Evolutionary conservation across 768 basidiomycete genomes (phyloP), one percentile per base, ranked within the genome.

Genomic region (Kondoa malvinella): DNA sequence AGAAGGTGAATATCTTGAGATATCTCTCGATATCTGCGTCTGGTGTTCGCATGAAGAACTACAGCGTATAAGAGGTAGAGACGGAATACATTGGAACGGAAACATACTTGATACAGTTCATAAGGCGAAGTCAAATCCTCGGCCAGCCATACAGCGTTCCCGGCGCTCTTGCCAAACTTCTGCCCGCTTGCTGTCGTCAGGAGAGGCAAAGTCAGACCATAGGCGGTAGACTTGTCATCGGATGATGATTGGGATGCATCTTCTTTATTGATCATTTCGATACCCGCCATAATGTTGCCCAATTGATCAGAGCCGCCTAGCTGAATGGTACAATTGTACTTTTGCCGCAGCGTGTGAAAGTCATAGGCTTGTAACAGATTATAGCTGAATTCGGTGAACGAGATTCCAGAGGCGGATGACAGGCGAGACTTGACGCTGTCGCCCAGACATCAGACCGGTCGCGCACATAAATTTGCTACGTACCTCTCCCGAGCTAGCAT

Each of bases 341-440:
- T 76, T 75, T 87, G 79, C 69, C 77, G 72, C 8, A 99, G 81
- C 72, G 85, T 80, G 71, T 86, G 83, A 78, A 95, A 99, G 78
- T 99, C 95, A 78, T 92, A 89, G 14, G 91, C 95, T 78, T 99
- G 95, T 30, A 99, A 82, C 27, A 99, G 84, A 74, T 99, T 95
- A 76, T 99, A 99, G 2, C 89, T 85, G 78, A 99, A 97, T 76
- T 99, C 95, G 25, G 92, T 91, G 79, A 94, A 99, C n/a, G 92
- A 95, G 69, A 97, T 86, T 58, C 94, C 94, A 32, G 73, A 70
- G 26, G 72, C 34, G 21, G 88, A 85, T 3, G 80, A 79, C 66
- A 96, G 80, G 30, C 94, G 86, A 31, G 84, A 83, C 68, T 86
- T 86, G 40, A 95, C 92, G 72, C 92, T 95, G 66, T 69, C 17